Base-by-base conservation (phyloP, 768 basidiomycete genomes). In the Stropharia rugosoannulata region DNA sequence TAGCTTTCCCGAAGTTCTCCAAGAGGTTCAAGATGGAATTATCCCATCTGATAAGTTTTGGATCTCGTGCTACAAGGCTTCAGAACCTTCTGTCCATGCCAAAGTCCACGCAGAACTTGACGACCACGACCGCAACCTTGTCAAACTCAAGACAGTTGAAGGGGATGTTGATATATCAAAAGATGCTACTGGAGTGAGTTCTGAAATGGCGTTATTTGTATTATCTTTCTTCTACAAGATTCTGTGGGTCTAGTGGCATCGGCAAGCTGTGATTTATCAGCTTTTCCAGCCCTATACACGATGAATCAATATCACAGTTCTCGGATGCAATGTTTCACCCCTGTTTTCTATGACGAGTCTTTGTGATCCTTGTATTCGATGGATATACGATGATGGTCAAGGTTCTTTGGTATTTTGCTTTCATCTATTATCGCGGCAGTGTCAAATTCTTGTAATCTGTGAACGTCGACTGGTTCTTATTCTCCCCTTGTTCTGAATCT, bases 41-140 rank as follows among this genome's bases (percentile, higher is more conserved):
- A 71, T 88, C 0, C 75, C 80, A 0, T 68, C 65, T 4, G 90
- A 92, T 56, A 78, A 78, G 55, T 81, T 88, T 65, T 93, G 89
- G 89, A 68, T 91, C 2, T 91, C 89, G 3, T 86, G 84, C 65
- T 92, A 92, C 72, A 76, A 80, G 55, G 43, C 67, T 0, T 75
- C 74, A 3, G 72, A 77, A 55, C 68, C 74, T 16, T 83, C 84
- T 7, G 79, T 88, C 0, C 90, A 93, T 63, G 83, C 85, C 0
- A 87, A 85, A 69, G 75, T 88, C 19, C 68, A 71, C 22, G 79
- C 82, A 4, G 66, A 73, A 41, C 71, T 85, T 27, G 80, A 85
- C 59, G 80, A 82, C n/a, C 69, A 69, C 11, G 77, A 86, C 56
- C 71, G 81, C 7, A 72, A 81, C 62, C 68, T 76, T 1, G 75